Percentiles rank a stretch among this genome's conserved stretches.
Conservation (phyloP, 805 yeast species). For the Metschnikowia borealis region DNA sequence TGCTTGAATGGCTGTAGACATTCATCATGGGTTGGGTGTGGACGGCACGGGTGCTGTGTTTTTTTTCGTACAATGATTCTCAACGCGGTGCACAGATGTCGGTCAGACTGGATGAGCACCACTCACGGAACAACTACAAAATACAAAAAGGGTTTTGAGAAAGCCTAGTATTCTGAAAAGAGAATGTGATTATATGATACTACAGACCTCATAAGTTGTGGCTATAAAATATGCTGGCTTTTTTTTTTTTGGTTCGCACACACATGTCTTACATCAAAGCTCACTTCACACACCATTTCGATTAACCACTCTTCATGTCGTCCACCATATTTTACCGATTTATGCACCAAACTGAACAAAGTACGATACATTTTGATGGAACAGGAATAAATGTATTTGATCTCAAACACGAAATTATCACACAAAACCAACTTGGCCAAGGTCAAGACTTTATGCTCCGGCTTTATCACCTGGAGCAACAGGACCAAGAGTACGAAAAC, state of each 20-base stretch:
- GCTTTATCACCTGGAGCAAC: conserved; percentile 55
- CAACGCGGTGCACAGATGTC: conserved; percentile 8
- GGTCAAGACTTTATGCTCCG: conserved; percentile 81
- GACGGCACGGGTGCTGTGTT: conserved; percentile 1
- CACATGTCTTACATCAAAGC: background rate
- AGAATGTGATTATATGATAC: too few relatives aligned
- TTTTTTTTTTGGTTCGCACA: conserved; percentile 3
- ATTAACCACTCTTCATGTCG: conserved; percentile 48
- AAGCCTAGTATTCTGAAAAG: background rate
- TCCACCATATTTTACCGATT: conserved; percentile 86
- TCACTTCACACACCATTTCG: background rate
- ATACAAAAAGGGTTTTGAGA: background rate
- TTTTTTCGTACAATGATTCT: background rate
- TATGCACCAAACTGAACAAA: conserved; percentile 74
- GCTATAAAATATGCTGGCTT: background rate
- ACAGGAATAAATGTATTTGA: conserved; percentile 96
- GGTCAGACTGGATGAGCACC: background rate
- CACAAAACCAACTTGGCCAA: conserved; percentile 73
- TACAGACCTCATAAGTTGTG: background rate
- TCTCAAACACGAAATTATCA: conserved; percentile 82
- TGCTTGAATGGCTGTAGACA: conserved; percentile 11
- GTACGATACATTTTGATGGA: conserved; percentile 86
- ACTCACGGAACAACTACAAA: background rate
- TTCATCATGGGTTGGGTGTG: conserved; percentile 8
- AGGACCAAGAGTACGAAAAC: conserved; percentile 70